Conservation (phyloP, 306 rosid species). For the Canavalia gladiata region DNA sequence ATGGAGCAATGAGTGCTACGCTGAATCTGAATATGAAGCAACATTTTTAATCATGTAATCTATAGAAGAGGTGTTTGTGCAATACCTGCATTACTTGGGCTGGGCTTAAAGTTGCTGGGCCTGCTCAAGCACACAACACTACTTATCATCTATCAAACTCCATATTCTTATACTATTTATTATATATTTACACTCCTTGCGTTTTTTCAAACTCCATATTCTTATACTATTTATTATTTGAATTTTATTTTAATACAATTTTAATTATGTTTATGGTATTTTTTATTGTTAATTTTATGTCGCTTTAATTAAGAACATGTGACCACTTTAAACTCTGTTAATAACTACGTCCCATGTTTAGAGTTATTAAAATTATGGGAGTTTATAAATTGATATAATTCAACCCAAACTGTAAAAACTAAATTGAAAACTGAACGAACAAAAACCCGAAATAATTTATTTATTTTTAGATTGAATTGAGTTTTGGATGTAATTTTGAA, state of each 20-base stretch:
- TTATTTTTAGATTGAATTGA: no score
- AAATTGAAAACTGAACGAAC: no score
- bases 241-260: neutral
- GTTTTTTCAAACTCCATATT: neutral
- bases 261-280: neutral
- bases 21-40: neutral
- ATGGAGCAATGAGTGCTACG: neutral
- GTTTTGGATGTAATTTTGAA: no score
- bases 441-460: no score
- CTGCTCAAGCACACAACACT: neutral
- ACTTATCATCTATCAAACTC: neutral
- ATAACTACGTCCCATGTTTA: no score
- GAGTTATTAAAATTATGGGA: no score
- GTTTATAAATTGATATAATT: no score
- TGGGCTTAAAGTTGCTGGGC: conserved; percentile 8
- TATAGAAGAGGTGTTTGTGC: no score
- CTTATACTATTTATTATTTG: neutral
- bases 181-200: neutral
- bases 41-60: neutral
- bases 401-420: no score
- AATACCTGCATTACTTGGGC: neutral
- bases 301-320: neutral
- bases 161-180: neutral
- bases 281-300: neutral
- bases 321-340: neutral